Base-by-base conservation (phyloP, 148 eudicot species). In the Dianthus caryophyllus region DNA sequence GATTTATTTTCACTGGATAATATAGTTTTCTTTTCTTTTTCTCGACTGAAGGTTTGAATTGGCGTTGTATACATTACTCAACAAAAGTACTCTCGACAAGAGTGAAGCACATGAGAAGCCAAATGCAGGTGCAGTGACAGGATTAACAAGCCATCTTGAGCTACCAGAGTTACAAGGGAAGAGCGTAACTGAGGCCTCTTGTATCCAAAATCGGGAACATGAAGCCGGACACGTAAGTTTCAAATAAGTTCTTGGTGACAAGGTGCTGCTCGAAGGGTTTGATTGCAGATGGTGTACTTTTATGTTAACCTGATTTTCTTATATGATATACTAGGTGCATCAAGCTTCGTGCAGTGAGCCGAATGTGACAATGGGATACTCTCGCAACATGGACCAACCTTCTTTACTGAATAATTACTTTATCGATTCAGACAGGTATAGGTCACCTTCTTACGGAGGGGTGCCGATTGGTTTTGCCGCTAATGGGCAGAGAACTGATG, bases 41-140 rank as follows among this genome's bases (percentile, higher is more conserved):
- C 29, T 36, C 50, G 31, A 72, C n/a, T 46, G 68, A 66, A 95
- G 99, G 84, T 95, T 95, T 83, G 99, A 88, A 75, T 73, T 95
- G 81, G 99, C 99, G 38, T 70, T 90, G 59, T 76, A 69, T 78
- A 76, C 93, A 53, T 83, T 90, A 61, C 87, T 88, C 25, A 80
- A 83, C 47, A 95, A 87, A 81, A 80, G 76, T 77, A 76, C 85
- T 77, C 64, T 60, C 51, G 69, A 68, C 76, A 81, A 83, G 65
- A 77, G 74, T 77, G 87, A 84, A 75, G 76, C 69, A 64, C 75
- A 67, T n/a, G 85, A 79, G 52, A 73, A 81, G 74, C 81, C 63
- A 72, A 71, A 75, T 68, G 54, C 74, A 47, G 74, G 67, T 70
- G 43, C 64, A 56, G 91, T 85, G 53, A 53, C 69, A 49, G 79